phyloP scores from a whole-genome alignment of 345 rosid species.

The Syzygium oleosum region DNA sequence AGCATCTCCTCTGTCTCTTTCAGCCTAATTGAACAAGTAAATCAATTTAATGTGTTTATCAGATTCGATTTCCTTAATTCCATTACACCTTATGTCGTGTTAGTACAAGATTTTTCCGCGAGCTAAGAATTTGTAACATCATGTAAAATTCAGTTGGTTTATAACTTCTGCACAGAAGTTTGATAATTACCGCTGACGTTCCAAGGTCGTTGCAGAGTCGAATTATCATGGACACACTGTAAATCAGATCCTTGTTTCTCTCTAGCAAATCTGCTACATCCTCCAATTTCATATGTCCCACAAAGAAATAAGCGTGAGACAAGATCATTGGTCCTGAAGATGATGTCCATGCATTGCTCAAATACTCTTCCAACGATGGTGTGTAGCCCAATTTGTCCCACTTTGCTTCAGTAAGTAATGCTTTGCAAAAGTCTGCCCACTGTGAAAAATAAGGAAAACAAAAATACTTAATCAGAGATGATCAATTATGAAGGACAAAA shows the following conservation, averaged over 20 bases:
- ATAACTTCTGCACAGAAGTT: background rate
- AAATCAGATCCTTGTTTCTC: slow-evolving; percentile 15
- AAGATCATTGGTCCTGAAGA: slow-evolving; percentile 26
- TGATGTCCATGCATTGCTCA: slow-evolving; percentile 32
- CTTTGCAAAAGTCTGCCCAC: slow-evolving; percentile 51
- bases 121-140: background rate
- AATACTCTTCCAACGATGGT: slow-evolving; percentile 35
- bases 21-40: slow-evolving; percentile 16
- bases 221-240: slow-evolving; percentile 23
- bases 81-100: too few species aligned
- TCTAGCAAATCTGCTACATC: background rate
- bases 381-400: slow-evolving; percentile 26
- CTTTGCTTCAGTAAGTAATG: slow-evolving; percentile 38
- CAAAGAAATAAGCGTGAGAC: slow-evolving; percentile 12
- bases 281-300: background rate
- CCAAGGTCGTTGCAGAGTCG: slow-evolving; percentile 45
- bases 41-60: background rate
- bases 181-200: slow-evolving; percentile 24
- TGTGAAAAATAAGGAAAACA: slow-evolving; percentile 1
- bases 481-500: background rate
- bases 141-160: background rate
- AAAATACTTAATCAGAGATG: background rate
- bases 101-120: background rate
- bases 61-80: background rate
- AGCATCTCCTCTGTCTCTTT: slow-evolving; percentile 45